These are phyloP conservation scores for Dacryopinax spathularia DNA, from an alignment of 768 basidiomycete species.

Conservation along the genomic window DNA sequence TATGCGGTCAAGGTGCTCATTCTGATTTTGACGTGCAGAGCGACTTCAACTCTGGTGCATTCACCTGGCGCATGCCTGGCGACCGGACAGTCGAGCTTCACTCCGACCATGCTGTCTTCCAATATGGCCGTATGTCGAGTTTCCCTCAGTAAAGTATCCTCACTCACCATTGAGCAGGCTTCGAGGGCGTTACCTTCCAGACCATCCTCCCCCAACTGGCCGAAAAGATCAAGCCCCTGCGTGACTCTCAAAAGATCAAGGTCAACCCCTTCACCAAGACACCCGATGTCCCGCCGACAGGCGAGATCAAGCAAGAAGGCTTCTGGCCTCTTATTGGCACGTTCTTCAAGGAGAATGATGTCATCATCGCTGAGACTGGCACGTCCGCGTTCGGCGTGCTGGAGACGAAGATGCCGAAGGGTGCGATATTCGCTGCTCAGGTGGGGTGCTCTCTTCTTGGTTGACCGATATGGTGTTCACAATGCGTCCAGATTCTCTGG, in stretches of 20 bases:
- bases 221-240: slow-evolving; percentile 9
- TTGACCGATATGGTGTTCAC: background rate
- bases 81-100: slow-evolving; percentile 59
- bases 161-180: slow-evolving; percentile 30
- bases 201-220: slow-evolving; percentile 19
- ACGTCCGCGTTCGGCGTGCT: slow-evolving; percentile 77
- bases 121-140: slow-evolving; percentile 7
- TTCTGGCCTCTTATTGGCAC: slow-evolving; percentile 67
- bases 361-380: slow-evolving; percentile 80
- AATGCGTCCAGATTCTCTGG: slow-evolving; percentile 47
- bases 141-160: slow-evolving; percentile 46
- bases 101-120: slow-evolving; percentile 40
- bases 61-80: slow-evolving; percentile 56
- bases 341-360: slow-evolving; percentile 59
- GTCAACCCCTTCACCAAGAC: background rate
- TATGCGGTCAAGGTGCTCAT: slow-evolving; percentile 7
- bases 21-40: slow-evolving; percentile 20
- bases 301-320: slow-evolving; percentile 58
- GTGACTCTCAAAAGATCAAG: background rate
- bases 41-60: slow-evolving; percentile 84
- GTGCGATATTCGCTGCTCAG: slow-evolving; percentile 52
- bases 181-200: slow-evolving; percentile 19
- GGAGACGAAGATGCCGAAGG: slow-evolving; percentile 63
- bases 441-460: slow-evolving; percentile 7
- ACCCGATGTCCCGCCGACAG: slow-evolving; percentile 6